Evolutionary conservation across 192 early-diverging fungal species (phyloP), one percentile per base, ranked within the genome.

Genomic region (Podila epicladia): DNA sequence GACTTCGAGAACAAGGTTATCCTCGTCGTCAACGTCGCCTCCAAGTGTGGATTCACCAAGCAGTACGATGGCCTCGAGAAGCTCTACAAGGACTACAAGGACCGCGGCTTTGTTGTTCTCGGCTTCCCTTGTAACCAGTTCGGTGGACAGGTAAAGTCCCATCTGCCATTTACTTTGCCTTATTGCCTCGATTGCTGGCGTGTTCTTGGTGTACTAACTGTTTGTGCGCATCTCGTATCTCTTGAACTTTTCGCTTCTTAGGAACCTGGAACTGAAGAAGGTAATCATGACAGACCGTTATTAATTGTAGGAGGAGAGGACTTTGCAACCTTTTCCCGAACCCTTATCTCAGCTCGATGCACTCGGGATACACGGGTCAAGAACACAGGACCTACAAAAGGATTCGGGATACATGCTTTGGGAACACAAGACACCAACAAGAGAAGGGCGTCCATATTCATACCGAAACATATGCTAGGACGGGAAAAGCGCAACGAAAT

Each of bases 51-150:
- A 12, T 94, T 94, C 76, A 95, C 95, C 38, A 82, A 85, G 9
- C 95, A 97, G 82, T 94, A 94, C 85, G 75, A 82, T 32, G 91
- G 87, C 19, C 86, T 95, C 20, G 88, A 94, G 78, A 73, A 88
- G 60, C 82, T 95, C 62, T 87, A 93, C 82, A 69, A 93, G 53
- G 87, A 88, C 58, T 91, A 92, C 73, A 82, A 87, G 35, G 88
- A 88, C 55, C 67, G 87, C 55, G 96, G 94, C 15, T 89, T 99
- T 59, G 91, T 91, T 31, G 82, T 99, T 55, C 82, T 98, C 62
- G 97, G 95, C n/a, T 94, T 94, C 83, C 97, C 97, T 24, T 92
- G 91, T 72, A 97, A 98, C 86, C 92, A 95, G 89, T 97, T 97
- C 71, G 91, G 82, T 17, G 73, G 70, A 29, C 94, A 95, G 84